Conservation (phyloP, 371 early-diverging fungal species). For the Nematocida ironsii region DNA sequence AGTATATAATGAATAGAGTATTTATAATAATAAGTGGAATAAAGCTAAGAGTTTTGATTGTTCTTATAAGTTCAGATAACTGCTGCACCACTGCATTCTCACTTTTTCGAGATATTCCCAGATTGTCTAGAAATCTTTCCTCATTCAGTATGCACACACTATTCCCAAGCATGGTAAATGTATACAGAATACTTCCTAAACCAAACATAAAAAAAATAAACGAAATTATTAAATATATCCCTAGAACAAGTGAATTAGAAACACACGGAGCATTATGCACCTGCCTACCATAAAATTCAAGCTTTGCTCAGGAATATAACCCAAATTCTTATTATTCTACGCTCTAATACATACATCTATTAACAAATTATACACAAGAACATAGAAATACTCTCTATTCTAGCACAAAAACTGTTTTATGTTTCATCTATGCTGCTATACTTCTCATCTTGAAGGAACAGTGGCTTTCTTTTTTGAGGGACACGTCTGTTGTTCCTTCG, state of each 20-base stretch:
- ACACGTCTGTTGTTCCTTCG: not conserved
- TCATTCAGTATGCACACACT: slow-evolving; percentile 54
- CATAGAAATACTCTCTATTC: too few species aligned
- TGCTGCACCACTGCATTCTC: slow-evolving; percentile 1
- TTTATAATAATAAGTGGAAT: slow-evolving; percentile 43
- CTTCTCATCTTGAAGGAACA: not conserved
- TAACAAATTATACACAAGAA: too few species aligned
- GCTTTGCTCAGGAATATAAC: too few species aligned
- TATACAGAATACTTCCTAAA: slow-evolving; percentile 38
- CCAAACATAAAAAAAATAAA: slow-evolving; percentile 51
- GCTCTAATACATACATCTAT: too few species aligned
- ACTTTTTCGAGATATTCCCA: slow-evolving; percentile 34
- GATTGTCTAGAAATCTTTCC: slow-evolving; percentile 43
- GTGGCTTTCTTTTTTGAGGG: not conserved
- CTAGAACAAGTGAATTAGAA: too few species aligned
- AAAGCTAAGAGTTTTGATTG: slow-evolving; percentile 45
- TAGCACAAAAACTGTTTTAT: too few species aligned
- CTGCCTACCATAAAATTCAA: too few species aligned
- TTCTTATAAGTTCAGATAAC: slow-evolving; percentile 49
- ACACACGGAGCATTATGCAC: too few species aligned
- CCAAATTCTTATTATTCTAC: too few species aligned
- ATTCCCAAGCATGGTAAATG: slow-evolving; percentile 51
- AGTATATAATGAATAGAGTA: slow-evolving; percentile 36
- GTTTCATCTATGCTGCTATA: not conserved
- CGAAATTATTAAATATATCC: not conserved